Evolutionary conservation across 179 eudicot species (phyloP).

Genomic region (Amaranthus tricolor): DNA sequence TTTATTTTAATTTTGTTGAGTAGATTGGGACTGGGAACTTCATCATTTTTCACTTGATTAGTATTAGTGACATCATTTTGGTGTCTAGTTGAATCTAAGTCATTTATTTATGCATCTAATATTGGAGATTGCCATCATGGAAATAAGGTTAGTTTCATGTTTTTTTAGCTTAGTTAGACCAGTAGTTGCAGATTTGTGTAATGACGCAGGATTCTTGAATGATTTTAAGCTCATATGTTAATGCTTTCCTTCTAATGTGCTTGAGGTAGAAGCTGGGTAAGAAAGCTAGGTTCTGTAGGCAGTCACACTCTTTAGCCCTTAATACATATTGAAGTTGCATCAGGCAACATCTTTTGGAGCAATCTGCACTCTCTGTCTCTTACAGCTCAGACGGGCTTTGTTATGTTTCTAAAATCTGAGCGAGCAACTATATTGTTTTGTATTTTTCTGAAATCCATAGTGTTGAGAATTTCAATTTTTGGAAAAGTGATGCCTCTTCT

Average conservation of each 20-base stretch:
- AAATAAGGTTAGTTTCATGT: too few relatives aligned
- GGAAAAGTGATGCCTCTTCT: too few relatives aligned
- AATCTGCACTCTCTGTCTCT: too few relatives aligned
- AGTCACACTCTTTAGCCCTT: background rate
- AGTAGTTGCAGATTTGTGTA: too few relatives aligned
- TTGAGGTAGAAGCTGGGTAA: background rate
- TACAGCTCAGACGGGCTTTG: too few relatives aligned
- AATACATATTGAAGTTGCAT: background rate
- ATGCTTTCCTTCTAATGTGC: background rate
- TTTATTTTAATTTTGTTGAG: background rate
- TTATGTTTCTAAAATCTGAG: too few relatives aligned
- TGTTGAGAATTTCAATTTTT: too few relatives aligned
- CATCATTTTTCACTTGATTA: background rate
- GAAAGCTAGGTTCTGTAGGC: background rate
- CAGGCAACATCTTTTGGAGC: background rate
- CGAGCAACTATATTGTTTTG: too few relatives aligned
- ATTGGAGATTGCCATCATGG: too few relatives aligned
- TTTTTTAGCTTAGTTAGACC: background rate
- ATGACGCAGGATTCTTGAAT: background rate
- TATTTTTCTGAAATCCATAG: too few relatives aligned
- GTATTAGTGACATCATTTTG: background rate
- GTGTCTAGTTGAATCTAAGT: background rate
- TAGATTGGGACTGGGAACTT: background rate
- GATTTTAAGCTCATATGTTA: background rate
- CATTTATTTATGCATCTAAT: background rate